Base-by-base conservation (phyloP, 2,329 filamentous ascomycete species). In the Pseudogymnoascus sp. region DNA sequence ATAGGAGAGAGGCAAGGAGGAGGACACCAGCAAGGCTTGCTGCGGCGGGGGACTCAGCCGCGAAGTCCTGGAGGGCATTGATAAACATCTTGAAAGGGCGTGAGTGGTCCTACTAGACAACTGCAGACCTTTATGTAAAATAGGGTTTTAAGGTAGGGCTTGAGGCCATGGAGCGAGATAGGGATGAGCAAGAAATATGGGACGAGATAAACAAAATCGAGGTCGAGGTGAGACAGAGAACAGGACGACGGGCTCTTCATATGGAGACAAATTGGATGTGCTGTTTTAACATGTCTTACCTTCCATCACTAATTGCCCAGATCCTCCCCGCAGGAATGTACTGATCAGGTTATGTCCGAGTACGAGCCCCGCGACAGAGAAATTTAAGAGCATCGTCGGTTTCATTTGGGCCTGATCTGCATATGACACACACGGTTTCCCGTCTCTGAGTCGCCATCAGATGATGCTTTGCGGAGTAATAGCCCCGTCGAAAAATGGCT, bases 401-500 rank as follows among this genome's bases (percentile, higher is more conserved):
- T 57, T 57, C 50, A 57, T 57, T 57, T 57, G 28, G 28, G 28
- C 17, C 50, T 6, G 50, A 33, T 57, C 50, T 57, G 28, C 50
- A 57, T 57, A 57, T 57, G 26, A 26, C 9, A 57, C 47, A 33
- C 26, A 57, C 33, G 28, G 47, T 19, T 57, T n/a, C n/a, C 10
- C 47, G 26, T 53, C 47, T 33, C 4, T 33, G 26, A 57, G 47
- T 57, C 47, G 26, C 47, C 47, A 57, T 57, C 26, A 57, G 47
- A 57, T 57, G 47, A 57, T 19, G n/a, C 26, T 57, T 10, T 57
- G 26, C 47, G 47, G 47, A 57, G 47, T 57, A 57, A 33, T 57
- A 57, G 47, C 47, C 47, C 47, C n/a, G 47, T 57, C 47, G 47
- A 57, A n/a, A n/a, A 57, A 57, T 57, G 47, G 47, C 47, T 57